Conservation (phyloP, 2,329 filamentous ascomycete genomes). For the Nemania sp. region DNA sequence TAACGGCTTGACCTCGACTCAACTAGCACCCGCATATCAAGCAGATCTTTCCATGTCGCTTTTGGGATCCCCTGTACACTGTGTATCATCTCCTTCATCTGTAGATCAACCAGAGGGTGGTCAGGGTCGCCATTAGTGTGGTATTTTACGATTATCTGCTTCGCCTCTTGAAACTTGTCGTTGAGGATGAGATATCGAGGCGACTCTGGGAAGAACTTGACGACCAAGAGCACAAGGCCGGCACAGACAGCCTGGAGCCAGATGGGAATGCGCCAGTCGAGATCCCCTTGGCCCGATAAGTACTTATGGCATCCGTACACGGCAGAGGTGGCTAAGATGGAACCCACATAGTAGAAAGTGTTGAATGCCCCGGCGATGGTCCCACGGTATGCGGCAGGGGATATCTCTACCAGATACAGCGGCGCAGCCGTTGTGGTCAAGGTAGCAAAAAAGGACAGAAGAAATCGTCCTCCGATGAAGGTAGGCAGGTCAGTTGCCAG, state of each 20-base stretch:
- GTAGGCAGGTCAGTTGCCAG: conserved; percentile 46
- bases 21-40: conserved; percentile 43
- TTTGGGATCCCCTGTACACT: conserved; percentile 40
- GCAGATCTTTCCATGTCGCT: conserved; percentile 43
- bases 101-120: conserved; percentile 46
- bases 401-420: conserved; percentile 62
- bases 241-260: conserved; percentile 43
- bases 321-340: conserved; percentile 39
- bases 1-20: conserved; percentile 43
- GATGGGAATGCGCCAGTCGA: conserved; percentile 41
- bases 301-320: conserved; percentile 40
- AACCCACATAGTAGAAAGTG: conserved; percentile 46
- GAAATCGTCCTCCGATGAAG: conserved; percentile 57
- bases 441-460: conserved; percentile 57
- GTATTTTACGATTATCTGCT: conserved; percentile 44
- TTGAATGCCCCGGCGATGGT: conserved; percentile 59
- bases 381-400: conserved; percentile 61
- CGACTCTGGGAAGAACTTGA: conserved; percentile 43
- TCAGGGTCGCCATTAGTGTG: conserved; percentile 47
- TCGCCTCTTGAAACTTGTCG: conserved; percentile 42
- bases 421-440: conserved; percentile 61
- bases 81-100: conserved; percentile 47
- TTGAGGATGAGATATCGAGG: conserved; percentile 42
- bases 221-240: conserved; percentile 35
- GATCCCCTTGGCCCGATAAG: conserved; percentile 31